phyloP scores from a whole-genome alignment of 2,329 filamentous ascomycete species.

The Chaetomiaceae sp. region DNA sequence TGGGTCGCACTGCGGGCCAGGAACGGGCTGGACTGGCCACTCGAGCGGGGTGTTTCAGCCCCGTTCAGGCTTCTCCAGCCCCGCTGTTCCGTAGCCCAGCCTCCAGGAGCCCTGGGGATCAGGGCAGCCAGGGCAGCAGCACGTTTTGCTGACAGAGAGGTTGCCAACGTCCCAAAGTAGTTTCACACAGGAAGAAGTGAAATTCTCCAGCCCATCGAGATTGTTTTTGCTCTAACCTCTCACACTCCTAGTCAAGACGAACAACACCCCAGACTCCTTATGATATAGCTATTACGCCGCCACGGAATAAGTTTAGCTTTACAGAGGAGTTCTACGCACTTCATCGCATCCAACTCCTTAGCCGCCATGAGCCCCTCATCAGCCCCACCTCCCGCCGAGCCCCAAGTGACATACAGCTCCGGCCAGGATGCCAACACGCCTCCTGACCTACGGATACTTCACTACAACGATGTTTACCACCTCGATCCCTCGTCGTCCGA shows the following conservation, averaged over 20 bases:
- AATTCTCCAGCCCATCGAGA: too few species aligned
- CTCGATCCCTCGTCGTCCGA: slow-evolving; percentile 71
- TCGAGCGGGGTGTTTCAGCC: slow-evolving; percentile 2
- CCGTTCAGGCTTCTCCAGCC: background rate
- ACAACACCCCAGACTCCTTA: too few species aligned
- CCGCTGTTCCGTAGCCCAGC: background rate
- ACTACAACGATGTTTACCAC: slow-evolving; percentile 95
- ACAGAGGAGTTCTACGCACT: too few species aligned
- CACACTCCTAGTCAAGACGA: too few species aligned
- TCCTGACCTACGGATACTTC: slow-evolving; percentile 74
- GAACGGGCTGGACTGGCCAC: background rate
- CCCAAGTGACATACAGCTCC: slow-evolving; percentile 33
- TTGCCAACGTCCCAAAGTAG: too few species aligned
- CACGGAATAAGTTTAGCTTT: too few species aligned
- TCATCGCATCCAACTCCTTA: background rate
- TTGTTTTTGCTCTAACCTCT: too few species aligned
- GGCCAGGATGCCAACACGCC: slow-evolving; percentile 25
- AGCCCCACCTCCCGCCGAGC: slow-evolving; percentile 14
- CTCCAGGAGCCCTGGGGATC: too few species aligned
- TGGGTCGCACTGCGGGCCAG: slow-evolving; percentile 4
- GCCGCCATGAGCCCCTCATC: slow-evolving; percentile 16
- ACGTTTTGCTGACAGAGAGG: too few species aligned
- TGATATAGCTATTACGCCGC: too few species aligned
- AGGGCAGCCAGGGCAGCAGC: too few species aligned
- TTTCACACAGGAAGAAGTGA: too few species aligned